Evolutionary conservation across 139 green algal genomes (phyloP), one percentile per base, ranked within the genome.

Genomic region (Chlamydomonas schloesseri): DNA sequence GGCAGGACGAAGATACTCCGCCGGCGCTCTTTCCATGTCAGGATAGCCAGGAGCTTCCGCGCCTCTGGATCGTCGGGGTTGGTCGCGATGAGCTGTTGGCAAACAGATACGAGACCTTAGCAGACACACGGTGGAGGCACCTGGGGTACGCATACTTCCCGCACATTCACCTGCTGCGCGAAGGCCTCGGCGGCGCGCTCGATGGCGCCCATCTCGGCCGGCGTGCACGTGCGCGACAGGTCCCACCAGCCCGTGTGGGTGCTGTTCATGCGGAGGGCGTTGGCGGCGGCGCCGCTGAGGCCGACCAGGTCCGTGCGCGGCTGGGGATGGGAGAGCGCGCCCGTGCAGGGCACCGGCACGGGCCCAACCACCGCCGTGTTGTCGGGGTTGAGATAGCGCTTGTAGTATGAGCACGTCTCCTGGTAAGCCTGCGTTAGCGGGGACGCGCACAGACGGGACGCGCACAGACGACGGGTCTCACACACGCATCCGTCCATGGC

Each of bases 1-100:
- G 76, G 76, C 37, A 73, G 36, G 26, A 83, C 42, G 76, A 73
- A 83, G 60, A 83, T 73, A 10, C 73, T 68, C 24, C 76, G 76
- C 28, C 76, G 76, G 26, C 76, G 76, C 36, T 47, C 9, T 0
- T 1, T 28, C 18, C 28, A 47, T 5, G n/a, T n/a, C 21, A 83
- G 76, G 0, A 58, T 6, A 0, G 6, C 37, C 28, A 13, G 24
- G 36, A 83, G 60, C 28, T 24, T 50, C 42, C 42, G 5, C 6
- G 6, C 42, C 8, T 50, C 42, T 8, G 42, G 6, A 8, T 8
- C 8, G 42, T 50, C 8, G 31, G 75, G 75, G 55, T 82, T 57
- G 1, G 21, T 18, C 20, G 36, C 33, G 33, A 58, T 31, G 23
- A 68, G 55, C 75, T 82, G 75, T n/a, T n/a, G n/a, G n/a, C n/a